Evolutionary conservation across 352 stramenopile genomes (phyloP).

Genomic region (Phytophthora sp.): DNA sequence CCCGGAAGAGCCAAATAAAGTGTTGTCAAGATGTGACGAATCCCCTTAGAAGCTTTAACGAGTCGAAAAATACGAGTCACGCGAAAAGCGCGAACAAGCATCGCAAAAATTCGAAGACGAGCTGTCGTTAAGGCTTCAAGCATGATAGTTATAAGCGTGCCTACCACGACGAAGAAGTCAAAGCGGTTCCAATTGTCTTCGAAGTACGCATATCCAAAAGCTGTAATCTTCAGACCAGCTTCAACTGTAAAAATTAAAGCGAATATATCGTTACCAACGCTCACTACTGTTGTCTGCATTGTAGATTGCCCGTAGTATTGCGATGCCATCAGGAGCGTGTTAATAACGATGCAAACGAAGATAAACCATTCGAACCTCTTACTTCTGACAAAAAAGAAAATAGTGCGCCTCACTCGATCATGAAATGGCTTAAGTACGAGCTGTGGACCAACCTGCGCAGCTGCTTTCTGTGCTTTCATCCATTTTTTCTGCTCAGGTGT

Average conservation of each 20-base stretch:
- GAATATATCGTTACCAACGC: slow-evolving; percentile 84
- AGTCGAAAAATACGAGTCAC: slow-evolving; percentile 86
- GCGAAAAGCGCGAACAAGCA: slow-evolving; percentile 91
- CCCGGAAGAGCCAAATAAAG: slow-evolving; percentile 88
- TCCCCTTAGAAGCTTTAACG: slow-evolving; percentile 83
- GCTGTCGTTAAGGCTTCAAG: slow-evolving; percentile 51
- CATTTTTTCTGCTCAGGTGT: slow-evolving; percentile 91
- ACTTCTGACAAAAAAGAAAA: slow-evolving; percentile 72
- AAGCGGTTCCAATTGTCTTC: slow-evolving; percentile 88
- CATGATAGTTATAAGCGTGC: slow-evolving; percentile 62
- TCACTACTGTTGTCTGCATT: slow-evolving; percentile 52
- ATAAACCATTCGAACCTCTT: slow-evolving; percentile 88
- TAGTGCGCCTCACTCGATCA: slow-evolving; percentile 45
- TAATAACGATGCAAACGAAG: slow-evolving; percentile 90
- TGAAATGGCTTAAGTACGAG: slow-evolving; percentile 58
- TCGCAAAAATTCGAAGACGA: slow-evolving; percentile 67
- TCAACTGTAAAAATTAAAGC: slow-evolving; percentile 89
- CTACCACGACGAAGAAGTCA: slow-evolving; percentile 80
- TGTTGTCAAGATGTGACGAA: slow-evolving; percentile 91
- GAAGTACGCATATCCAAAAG: slow-evolving; percentile 81
- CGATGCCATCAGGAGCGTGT: slow-evolving; percentile 89
- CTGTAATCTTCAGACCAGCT: slow-evolving; percentile 86
- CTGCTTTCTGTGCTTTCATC: slow-evolving; percentile 78
- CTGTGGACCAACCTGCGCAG: slow-evolving; percentile 58
- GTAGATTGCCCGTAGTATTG: slow-evolving; percentile 84